Conservation (phyloP, 148 eudicot genomes). For the Rhododendron ovatum region DNA sequence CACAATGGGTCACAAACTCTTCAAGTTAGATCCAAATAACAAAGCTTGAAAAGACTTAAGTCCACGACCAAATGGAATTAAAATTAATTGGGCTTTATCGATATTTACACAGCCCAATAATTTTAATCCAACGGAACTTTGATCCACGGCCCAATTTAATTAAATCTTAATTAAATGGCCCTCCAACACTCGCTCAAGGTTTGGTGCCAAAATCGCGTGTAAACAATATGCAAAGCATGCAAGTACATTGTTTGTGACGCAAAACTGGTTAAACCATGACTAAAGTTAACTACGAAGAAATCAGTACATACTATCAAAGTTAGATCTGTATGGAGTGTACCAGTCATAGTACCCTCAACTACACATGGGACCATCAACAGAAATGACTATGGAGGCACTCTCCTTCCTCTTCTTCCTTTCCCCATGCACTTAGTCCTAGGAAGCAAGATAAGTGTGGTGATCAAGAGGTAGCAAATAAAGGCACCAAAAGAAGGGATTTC, state of each 20-base stretch:
- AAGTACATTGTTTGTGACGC: background rate
- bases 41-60: too few species aligned
- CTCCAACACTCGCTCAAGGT: too few species aligned
- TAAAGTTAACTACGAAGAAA: background rate
- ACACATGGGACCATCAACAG: background rate
- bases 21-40: too few species aligned
- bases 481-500: background rate
- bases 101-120: too few species aligned
- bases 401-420: background rate
- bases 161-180: too few species aligned
- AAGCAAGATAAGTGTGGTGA: conserved; percentile 2
- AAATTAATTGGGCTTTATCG: too few species aligned
- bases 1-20: too few species aligned
- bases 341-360: background rate
- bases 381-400: background rate
- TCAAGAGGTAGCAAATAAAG: background rate
- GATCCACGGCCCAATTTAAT: too few species aligned
- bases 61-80: too few species aligned
- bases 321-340: too few species aligned
- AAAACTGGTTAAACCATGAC: background rate
- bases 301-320: background rate
- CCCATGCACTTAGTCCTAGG: background rate
- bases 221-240: background rate
- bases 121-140: too few species aligned
- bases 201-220: too few species aligned